Evolutionary conservation across 768 basidiomycete species (phyloP).

Genomic region (Epithele typhae): DNA sequence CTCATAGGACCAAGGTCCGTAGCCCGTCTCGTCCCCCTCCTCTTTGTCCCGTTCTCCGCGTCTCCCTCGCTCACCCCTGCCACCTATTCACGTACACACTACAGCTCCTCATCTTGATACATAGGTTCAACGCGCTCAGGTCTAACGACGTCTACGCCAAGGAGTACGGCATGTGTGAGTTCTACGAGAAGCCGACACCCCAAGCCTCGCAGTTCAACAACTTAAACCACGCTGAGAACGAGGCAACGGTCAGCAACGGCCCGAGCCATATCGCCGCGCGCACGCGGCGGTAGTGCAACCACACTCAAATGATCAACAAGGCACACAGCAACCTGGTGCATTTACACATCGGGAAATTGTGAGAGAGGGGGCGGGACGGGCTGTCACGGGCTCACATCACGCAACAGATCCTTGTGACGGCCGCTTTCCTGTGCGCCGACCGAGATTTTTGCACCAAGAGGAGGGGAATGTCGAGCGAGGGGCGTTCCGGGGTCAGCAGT

Average conservation of each 20-base stretch:
- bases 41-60: neutral
- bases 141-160: conserved; percentile 31
- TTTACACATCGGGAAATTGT: no score
- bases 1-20: conserved; percentile 27
- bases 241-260: conserved; percentile 28
- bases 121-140: conserved; percentile 30
- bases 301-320: conserved; percentile 25
- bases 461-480: no score
- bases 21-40: neutral
- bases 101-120: conserved; percentile 18
- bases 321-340: no score
- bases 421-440: no score
- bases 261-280: neutral
- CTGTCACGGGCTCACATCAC: no score
- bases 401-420: no score
- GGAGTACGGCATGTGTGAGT: conserved; percentile 29
- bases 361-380: no score
- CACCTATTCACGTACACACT: neutral
- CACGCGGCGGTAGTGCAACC: conserved; percentile 25
- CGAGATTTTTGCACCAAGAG: no score
- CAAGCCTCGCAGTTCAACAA: conserved; percentile 30
- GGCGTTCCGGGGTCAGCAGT: no score
- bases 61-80: neutral
- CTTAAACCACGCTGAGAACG: conserved; percentile 37
- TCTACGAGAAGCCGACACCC: conserved; percentile 26